Conservation (phyloP, 192 early-diverging fungal genomes). For the Phycomyces blakesleeanus region DNA sequence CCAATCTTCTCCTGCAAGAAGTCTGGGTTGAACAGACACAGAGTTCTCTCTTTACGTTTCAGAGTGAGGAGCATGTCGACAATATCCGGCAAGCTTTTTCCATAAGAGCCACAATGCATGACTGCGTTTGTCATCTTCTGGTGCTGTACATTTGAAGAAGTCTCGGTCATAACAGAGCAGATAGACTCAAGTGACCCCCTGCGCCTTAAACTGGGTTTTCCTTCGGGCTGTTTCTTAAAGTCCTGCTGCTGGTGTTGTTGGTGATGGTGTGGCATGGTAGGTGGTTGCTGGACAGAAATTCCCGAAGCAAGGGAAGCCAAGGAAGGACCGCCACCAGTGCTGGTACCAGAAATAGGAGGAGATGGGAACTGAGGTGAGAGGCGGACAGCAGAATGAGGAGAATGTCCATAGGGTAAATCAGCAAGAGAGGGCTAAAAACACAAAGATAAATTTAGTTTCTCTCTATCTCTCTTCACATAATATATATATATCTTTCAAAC, state of each 20-base stretch:
- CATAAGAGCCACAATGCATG: conserved; percentile 8
- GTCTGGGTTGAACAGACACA: conserved; percentile 37
- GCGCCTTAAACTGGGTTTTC: conserved; percentile 8
- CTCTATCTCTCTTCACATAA: too few species aligned
- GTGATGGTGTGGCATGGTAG: background rate
- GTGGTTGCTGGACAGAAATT: conserved; percentile 15
- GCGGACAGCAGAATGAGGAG: background rate
- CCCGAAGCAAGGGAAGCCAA: conserved; percentile 22
- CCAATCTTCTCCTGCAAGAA: conserved; percentile 28
- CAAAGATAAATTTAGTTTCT: too few species aligned
- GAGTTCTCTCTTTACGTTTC: conserved; percentile 28
- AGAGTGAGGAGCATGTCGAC: conserved; percentile 37
- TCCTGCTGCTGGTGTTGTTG: background rate
- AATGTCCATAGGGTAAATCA: background rate
- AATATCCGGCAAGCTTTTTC: conserved; percentile 13
- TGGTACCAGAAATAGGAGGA: background rate
- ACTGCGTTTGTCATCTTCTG: conserved; percentile 36
- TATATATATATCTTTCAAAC: background rate
- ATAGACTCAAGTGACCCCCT: conserved; percentile 31
- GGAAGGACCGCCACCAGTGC: conserved; percentile 13
- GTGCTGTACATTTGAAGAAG: conserved; percentile 19
- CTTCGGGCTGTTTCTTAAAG: conserved; percentile 7
- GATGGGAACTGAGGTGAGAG: background rate
- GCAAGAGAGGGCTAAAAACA: background rate
- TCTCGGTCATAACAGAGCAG: conserved; percentile 30